Percentiles rank a stretch among this genome's conserved stretches.
These are phyloP conservation scores for Gastrolobium villosum DNA, from an alignment of 306 rosid species.

Conservation along the genomic window DNA sequence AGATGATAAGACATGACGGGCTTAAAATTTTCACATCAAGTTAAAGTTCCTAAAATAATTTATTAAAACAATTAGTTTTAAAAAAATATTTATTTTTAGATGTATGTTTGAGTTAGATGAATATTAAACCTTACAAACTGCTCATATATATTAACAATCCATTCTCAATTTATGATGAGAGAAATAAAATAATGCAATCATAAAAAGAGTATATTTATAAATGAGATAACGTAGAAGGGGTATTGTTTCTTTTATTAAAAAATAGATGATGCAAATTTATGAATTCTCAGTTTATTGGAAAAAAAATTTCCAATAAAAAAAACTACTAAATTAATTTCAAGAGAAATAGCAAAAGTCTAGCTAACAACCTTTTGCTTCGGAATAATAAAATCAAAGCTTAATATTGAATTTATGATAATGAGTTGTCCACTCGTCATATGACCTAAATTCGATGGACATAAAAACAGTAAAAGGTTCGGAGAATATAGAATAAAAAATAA, in stretches of 20 bases:
- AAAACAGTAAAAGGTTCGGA: conserved; percentile 23
- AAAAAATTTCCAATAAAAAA: not conserved
- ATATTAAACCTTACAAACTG: not conserved
- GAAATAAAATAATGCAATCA: too few relatives aligned
- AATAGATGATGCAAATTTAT: not conserved
- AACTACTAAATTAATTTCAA: not conserved
- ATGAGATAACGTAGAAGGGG: too few relatives aligned
- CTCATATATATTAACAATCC: not conserved
- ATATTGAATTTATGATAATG: conserved; percentile 29
- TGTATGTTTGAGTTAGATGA: not conserved
- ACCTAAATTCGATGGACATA: conserved; percentile 39
- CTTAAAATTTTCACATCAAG: not conserved
- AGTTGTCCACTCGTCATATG: conserved; percentile 17
- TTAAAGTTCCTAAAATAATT: not conserved
- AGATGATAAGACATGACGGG: not conserved
- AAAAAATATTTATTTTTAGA: not conserved
- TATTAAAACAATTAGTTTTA: not conserved
- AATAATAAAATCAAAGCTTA: conserved; percentile 32
- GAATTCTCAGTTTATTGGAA: not conserved
- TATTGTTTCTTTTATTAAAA: not conserved
- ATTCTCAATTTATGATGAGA: too few relatives aligned
- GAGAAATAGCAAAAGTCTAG: not conserved
- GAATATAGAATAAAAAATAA: conserved; percentile 33
- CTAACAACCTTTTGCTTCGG: conserved; percentile 13
- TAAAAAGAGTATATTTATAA: not conserved